These are phyloP conservation scores for Rhizopus microsporus DNA, from an alignment of 371 early-diverging fungal genomes.

Conservation along the genomic window DNA sequence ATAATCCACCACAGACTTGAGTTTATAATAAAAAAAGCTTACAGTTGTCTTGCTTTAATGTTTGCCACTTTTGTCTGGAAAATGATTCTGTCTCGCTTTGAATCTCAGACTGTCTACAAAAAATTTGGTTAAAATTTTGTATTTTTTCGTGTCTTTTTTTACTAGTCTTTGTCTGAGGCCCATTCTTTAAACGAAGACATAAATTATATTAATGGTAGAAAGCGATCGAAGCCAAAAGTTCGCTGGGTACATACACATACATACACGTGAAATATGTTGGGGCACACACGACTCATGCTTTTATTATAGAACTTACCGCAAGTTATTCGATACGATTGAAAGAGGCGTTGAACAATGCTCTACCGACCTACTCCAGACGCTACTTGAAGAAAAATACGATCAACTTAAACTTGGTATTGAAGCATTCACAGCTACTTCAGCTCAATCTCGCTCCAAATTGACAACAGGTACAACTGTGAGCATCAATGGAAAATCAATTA, in stretches of 20 bases:
- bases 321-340: conserved; percentile 47
- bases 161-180: neutral
- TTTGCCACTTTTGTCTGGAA: too few relatives aligned
- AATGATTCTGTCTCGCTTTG: too few relatives aligned
- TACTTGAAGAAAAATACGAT: conserved; percentile 38
- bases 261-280: too few relatives aligned
- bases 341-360: conserved; percentile 47
- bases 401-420: conserved; percentile 38
- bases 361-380: conserved; percentile 44
- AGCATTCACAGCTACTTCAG: conserved; percentile 31
- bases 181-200: neutral
- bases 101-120: neutral
- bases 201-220: conserved; percentile 11
- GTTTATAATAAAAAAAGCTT: too few relatives aligned
- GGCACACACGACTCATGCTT: neutral
- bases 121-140: neutral
- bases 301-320: conserved; percentile 41
- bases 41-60: too few relatives aligned
- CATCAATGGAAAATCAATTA: conserved; percentile 38
- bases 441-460: conserved; percentile 38
- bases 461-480: conserved; percentile 23
- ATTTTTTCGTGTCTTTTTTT: conserved; percentile 10
- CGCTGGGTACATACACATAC: conserved; percentile 24
- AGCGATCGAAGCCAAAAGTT: conserved; percentile 27
- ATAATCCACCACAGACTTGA: too few relatives aligned